Conservation (phyloP, 768 basidiomycete species). For the Lentinula guzmanii region DNA sequence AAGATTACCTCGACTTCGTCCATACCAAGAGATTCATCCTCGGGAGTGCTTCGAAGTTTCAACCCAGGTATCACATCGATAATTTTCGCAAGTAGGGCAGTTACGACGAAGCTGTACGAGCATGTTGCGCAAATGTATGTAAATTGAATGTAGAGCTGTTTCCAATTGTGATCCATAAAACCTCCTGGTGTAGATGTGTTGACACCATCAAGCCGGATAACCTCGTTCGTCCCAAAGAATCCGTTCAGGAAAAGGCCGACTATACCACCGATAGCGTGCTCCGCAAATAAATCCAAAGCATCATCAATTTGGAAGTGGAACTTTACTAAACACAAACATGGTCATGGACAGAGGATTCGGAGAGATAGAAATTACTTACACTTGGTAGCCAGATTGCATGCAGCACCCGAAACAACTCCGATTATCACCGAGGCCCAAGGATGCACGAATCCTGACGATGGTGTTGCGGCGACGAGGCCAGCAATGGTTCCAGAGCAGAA, state of each 20-base stretch:
- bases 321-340: slow-evolving; percentile 39
- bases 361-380: slow-evolving; percentile 31
- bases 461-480: slow-evolving; percentile 85
- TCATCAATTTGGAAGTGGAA: slow-evolving; percentile 72
- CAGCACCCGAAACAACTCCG: slow-evolving; percentile 64
- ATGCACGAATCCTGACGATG: slow-evolving; percentile 76
- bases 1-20: slow-evolving; percentile 63
- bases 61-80: slow-evolving; percentile 57
- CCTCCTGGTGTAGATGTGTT: slow-evolving; percentile 50
- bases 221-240: slow-evolving; percentile 62
- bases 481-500: slow-evolving; percentile 89
- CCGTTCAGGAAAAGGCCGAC: slow-evolving; percentile 68
- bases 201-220: slow-evolving; percentile 67
- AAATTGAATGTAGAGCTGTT: slow-evolving; percentile 76
- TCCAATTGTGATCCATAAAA: slow-evolving; percentile 73
- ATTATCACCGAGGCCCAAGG: slow-evolving; percentile 74
- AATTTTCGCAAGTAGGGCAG: slow-evolving; percentile 52
- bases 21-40: slow-evolving; percentile 59
- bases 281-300: slow-evolving; percentile 87
- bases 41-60: slow-evolving; percentile 42
- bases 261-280: slow-evolving; percentile 84
- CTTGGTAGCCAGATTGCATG: slow-evolving; percentile 84
- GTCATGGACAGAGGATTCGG: not conserved
- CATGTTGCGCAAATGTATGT: slow-evolving; percentile 54
- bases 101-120: slow-evolving; percentile 56